Conservation (phyloP, 306 rosid species). For the Biancaea sappan region DNA sequence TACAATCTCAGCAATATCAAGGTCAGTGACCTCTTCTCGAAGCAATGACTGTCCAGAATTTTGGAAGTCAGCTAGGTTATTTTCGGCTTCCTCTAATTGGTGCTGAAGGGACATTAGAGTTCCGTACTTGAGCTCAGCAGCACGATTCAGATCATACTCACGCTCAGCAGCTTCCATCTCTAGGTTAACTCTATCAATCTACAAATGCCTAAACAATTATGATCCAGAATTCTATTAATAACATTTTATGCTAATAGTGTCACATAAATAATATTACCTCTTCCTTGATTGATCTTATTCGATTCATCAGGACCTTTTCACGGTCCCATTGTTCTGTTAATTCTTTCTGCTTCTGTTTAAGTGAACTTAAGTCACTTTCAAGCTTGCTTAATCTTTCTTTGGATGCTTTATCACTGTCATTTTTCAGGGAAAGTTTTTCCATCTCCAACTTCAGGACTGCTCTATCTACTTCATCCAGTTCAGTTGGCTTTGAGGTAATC, state of each 20-base stretch:
- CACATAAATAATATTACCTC: constrained; percentile 60
- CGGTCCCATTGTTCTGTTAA: constrained; percentile 80
- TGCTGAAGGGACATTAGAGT: constrained; percentile 45
- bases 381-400: constrained; percentile 86
- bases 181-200: constrained; percentile 95
- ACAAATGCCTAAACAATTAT: constrained; percentile 30
- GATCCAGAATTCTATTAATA: not conserved
- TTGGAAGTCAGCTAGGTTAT: constrained; percentile 49
- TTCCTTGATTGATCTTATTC: constrained; percentile 86
- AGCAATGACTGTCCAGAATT: constrained; percentile 18
- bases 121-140: constrained; percentile 97
- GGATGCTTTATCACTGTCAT: constrained; percentile 92
- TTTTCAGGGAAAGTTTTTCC: constrained; percentile 91
- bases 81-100: constrained; percentile 60
- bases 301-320: constrained; percentile 78
- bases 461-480: constrained; percentile 89
- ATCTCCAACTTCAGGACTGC: constrained; percentile 90
- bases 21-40: constrained; percentile 20
- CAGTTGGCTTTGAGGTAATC: constrained; percentile 95
- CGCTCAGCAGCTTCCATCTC: constrained; percentile 99
- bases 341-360: constrained; percentile 85
- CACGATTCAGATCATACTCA: constrained; percentile 87
- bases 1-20: constrained; percentile 21
- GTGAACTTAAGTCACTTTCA: constrained; percentile 72
- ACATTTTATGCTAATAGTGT: not conserved